Conservation (phyloP, 306 rosid genomes). For the Lithocarpus polystachyus region DNA sequence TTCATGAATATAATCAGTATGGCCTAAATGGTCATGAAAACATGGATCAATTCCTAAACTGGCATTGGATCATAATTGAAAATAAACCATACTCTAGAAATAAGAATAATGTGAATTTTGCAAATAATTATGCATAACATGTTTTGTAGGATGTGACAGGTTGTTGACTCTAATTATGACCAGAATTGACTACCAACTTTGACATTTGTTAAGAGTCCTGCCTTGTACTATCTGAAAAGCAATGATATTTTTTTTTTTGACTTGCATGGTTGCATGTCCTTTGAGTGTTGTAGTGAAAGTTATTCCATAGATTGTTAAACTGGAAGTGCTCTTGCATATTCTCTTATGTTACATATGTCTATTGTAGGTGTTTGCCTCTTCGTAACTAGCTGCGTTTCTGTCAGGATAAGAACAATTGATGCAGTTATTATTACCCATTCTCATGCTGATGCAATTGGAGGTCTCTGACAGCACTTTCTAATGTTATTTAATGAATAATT, state of each 20-base stretch:
- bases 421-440: conserved; percentile 96
- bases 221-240: conserved; percentile 2
- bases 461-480: conserved; percentile 55
- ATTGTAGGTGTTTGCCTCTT: conserved; percentile 20
- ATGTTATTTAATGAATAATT: conserved; percentile 25
- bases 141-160: background rate
- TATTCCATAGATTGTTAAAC: background rate
- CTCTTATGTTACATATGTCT: conserved; percentile 26
- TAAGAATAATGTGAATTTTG: background rate
- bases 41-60: background rate
- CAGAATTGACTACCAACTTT: background rate
- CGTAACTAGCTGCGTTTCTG: conserved; percentile 57
- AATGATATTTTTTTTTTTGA: background rate
- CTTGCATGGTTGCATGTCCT: background rate
- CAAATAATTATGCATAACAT: background rate
- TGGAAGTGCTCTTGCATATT: conserved; percentile 13
- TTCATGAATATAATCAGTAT: background rate
- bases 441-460: conserved; percentile 99
- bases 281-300: background rate
- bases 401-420: conserved; percentile 94
- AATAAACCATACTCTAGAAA: background rate
- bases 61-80: background rate
- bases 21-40: background rate
- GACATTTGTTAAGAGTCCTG: background rate
- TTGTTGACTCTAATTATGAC: background rate